Evolutionary conservation across 257 asterid species (phyloP).

Genomic region (Solanum lycopersicoides): DNA sequence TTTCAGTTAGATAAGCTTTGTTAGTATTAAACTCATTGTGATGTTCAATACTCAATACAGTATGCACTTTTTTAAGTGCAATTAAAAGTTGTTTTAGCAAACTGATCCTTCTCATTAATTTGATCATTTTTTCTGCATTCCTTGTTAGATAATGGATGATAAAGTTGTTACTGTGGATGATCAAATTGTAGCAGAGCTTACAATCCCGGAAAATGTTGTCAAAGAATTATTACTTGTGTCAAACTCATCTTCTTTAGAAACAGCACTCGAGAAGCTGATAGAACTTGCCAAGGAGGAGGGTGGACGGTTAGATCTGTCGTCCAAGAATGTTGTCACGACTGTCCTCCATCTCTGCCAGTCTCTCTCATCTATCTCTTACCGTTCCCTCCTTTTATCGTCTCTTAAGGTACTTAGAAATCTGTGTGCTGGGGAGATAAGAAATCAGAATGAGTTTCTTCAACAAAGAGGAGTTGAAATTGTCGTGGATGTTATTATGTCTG

Average conservation of each 20-base stretch:
- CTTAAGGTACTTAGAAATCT: constrained; percentile 69
- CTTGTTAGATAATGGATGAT: constrained; percentile 23
- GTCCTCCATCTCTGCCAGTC: constrained; percentile 46
- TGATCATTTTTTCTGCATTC: neutral
- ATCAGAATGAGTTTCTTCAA: constrained; percentile 60
- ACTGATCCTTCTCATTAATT: neutral
- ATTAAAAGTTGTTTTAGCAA: neutral
- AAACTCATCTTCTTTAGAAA: constrained; percentile 21
- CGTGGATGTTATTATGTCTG: constrained; percentile 21
- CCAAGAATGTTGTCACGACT: constrained; percentile 18
- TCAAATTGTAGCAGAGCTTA: neutral
- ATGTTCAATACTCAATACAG: neutral
- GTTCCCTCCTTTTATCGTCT: constrained; percentile 34
- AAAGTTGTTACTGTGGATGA: constrained; percentile 15
- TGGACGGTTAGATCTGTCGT: constrained; percentile 56
- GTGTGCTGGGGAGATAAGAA: constrained; percentile 71
- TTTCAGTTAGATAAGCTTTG: neutral
- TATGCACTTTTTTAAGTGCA: neutral
- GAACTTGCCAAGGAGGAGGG: constrained; percentile 44
- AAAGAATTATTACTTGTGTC: constrained; percentile 33
- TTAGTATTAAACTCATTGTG: neutral
- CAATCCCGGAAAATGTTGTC: constrained; percentile 17
- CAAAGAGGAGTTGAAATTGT: constrained; percentile 43
- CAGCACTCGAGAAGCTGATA: constrained; percentile 41
- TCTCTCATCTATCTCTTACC: constrained; percentile 20